Evolutionary conservation across 2,329 filamentous ascomycete genomes (phyloP), one percentile per base, ranked within the genome.

Genomic region (Xylaria digitata): DNA sequence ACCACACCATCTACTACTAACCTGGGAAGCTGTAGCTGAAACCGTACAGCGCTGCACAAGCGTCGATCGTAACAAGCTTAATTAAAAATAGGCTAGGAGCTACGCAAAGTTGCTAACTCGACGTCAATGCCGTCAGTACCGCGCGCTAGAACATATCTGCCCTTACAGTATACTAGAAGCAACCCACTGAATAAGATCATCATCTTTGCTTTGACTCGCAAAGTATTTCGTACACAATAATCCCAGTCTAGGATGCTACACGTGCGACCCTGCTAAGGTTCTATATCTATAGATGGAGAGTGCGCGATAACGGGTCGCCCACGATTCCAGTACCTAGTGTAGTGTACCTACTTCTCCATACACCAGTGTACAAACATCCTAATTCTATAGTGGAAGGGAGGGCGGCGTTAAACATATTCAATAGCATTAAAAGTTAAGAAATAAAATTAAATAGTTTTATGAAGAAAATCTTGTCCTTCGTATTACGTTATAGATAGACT

Each of bases 141-240:
- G 61, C 37, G 60, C 61, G 46, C 65, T 67, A 67, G 65, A 53
- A 30, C 61, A 32, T 8, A 52, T 54, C 56, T 52, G 34, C 42
- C 49, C 54, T 63, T 45, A n/a, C n/a, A n/a, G n/a, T n/a, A n/a
- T n/a, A n/a, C n/a, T n/a, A 43, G 49, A 62, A 46, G 49, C 66
- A 62, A 42, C 54, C 66, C 62, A 65, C 66, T 45, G 50, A 65
- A 65, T 68, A 68, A 68, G 66, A 65, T 68, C 61, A 55, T 65
- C 34, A 9, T 11, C 6, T 13, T 37, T 37, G 34, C 34, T 37
- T 2, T 37, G 34, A 37, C 34, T 37, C 11, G 34, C 34, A 37
- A 11, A 48, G 57, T 52, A 60, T 26, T 43, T 49, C 21, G 37
- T 52, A 26, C 26, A 26, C 26, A 43, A 26, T 60, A 21, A 43